A percentile compares a stretch with the other conserved stretches of the same genome.
Conservation (phyloP, 169 alveolate species). For the Eimeria acervulina region DNA sequence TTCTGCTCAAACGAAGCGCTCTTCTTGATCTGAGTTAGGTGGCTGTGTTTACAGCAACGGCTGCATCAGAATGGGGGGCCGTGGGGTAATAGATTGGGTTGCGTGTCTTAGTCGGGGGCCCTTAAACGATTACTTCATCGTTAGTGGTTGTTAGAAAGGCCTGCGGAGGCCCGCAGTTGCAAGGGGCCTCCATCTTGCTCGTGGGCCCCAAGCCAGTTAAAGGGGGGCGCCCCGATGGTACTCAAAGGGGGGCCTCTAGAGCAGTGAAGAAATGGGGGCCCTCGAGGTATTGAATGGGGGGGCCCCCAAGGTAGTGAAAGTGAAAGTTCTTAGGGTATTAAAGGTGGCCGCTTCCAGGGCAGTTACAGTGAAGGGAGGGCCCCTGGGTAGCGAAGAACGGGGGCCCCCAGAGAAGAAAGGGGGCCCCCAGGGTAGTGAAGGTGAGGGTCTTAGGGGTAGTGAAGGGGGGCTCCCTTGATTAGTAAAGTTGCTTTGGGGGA, state of each 20-base stretch:
- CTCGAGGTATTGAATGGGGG: too few relatives aligned
- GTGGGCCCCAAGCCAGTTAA: background rate
- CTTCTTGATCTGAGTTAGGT: slow-evolving; percentile 32
- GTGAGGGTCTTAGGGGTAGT: too few relatives aligned
- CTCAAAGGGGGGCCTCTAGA: background rate
- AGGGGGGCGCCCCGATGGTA: background rate
- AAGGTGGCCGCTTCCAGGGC: too few relatives aligned
- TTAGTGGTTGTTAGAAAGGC: background rate
- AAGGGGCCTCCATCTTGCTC: too few relatives aligned
- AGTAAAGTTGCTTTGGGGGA: too few relatives aligned
- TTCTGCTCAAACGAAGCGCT: slow-evolving; percentile 16
- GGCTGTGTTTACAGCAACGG: slow-evolving; percentile 2
- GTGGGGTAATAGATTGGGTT: background rate
- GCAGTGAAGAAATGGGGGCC: background rate
- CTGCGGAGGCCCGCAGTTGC: background rate
- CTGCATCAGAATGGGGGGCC: background rate
- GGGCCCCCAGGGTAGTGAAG: background rate
- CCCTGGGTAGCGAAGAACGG: background rate
- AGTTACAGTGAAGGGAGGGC: too few relatives aligned
- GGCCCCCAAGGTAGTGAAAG: background rate
- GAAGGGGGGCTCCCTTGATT: too few relatives aligned
- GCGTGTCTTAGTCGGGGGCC: background rate
- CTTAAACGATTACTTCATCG: background rate
- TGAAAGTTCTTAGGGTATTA: too few relatives aligned
- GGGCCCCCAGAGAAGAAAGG: background rate